Conservation (phyloP, 1,284 basidiomycete species). For the Porogramme epimiltina region DNA sequence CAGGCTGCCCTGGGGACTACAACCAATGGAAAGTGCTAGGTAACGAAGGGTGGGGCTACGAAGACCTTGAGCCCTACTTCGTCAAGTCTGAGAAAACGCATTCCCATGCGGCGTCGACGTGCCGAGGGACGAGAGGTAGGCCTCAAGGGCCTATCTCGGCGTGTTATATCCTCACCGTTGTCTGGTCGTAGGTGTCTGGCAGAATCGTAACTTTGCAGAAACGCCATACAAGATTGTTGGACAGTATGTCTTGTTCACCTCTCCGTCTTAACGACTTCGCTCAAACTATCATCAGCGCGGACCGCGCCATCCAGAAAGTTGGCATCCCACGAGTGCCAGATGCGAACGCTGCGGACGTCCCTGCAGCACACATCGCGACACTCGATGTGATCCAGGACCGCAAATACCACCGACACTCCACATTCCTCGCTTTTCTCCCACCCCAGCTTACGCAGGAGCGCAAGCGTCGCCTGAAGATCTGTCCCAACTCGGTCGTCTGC, state of each 20-base stretch:
- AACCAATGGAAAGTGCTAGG: conserved; percentile 38
- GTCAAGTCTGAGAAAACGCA: conserved; percentile 33
- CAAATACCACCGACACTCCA: conserved; percentile 25
- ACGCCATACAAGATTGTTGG: conserved; percentile 5
- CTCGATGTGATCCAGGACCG: conserved; percentile 29
- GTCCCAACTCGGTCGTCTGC: conserved; percentile 28
- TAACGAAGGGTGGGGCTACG: conserved; percentile 38
- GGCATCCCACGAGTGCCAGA: conserved; percentile 30
- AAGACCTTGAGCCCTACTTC: conserved; percentile 40
- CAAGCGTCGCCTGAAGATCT: conserved; percentile 28
- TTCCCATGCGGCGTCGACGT: conserved; percentile 5
- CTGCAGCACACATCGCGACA: conserved; percentile 24
- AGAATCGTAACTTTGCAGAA: conserved; percentile 7
- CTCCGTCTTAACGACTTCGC: too few relatives aligned
- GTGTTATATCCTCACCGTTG: too few relatives aligned
- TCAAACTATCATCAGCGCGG: conserved; percentile 5
- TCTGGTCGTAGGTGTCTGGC: conserved; percentile 12
- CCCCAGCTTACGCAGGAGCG: conserved; percentile 20
- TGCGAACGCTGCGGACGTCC: conserved; percentile 28
- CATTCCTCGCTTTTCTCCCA: conserved; percentile 33
- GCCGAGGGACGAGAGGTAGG: conserved; percentile 21
- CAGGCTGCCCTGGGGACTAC: conserved; percentile 36
- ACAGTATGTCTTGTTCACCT: neutral
- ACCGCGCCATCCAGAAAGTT: conserved; percentile 3
- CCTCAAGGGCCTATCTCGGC: too few relatives aligned